These are phyloP conservation scores for Ettlia oleoabundans DNA, from an alignment of 139 green algal genomes.

Conservation along the genomic window DNA sequence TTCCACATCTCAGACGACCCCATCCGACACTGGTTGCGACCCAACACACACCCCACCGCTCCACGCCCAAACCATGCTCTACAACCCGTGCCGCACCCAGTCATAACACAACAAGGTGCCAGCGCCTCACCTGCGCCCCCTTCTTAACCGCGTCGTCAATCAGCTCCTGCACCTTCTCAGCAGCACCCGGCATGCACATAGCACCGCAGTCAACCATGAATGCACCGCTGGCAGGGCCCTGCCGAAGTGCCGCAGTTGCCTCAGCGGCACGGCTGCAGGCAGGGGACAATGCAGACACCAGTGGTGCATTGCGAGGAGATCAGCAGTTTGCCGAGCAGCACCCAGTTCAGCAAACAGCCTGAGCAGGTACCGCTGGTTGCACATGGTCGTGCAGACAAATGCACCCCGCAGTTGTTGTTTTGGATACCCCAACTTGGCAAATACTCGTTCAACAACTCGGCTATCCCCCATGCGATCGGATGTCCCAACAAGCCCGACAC, in stretches of 20 bases:
- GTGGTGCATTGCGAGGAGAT: too few relatives aligned
- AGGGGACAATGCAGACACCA: too few relatives aligned
- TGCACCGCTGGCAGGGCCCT: constrained; percentile 53
- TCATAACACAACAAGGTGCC: background rate
- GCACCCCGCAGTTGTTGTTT: too few relatives aligned
- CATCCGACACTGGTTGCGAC: too few relatives aligned
- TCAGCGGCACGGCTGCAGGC: constrained; percentile 10
- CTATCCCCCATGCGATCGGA: too few relatives aligned
- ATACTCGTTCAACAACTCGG: background rate
- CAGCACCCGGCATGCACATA: constrained; percentile 94
- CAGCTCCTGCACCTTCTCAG: constrained; percentile 85
- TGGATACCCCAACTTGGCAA: background rate
- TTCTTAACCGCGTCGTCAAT: constrained; percentile 89
- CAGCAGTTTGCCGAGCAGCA: too few relatives aligned
- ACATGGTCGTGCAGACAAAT: too few relatives aligned
- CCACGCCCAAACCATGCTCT: background rate
- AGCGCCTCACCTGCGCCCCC: constrained; percentile 71
- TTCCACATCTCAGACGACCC: too few relatives aligned
- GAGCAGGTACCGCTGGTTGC: too few relatives aligned
- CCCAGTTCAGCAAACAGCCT: background rate
- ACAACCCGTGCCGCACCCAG: too few relatives aligned
- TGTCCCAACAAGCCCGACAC: too few relatives aligned
- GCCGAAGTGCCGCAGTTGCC: constrained; percentile 18
- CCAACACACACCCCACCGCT: background rate
- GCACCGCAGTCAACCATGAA: constrained; percentile 85